A percentile compares a stretch with the other conserved stretches of the same genome.
phyloP scores from a whole-genome alignment of 2,329 filamentous ascomycete genomes.

The Exophiala calicioides region DNA sequence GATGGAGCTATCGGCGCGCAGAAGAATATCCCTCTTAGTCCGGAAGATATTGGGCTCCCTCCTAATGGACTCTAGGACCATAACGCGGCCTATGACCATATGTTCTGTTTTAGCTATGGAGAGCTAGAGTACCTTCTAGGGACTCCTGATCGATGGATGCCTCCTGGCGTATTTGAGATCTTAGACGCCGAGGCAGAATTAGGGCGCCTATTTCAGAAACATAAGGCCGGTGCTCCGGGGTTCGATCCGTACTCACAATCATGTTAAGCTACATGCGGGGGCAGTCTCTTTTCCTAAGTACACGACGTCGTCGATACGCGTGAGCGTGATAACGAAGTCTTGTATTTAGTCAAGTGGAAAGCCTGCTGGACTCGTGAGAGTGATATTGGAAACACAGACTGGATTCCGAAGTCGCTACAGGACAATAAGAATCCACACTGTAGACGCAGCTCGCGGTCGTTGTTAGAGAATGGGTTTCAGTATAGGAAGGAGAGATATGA shows the following conservation, averaged over 20 bases:
- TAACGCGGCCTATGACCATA: conserved; percentile 4
- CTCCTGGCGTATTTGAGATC: conserved; percentile 6
- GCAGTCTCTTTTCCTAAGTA: conserved; percentile 1
- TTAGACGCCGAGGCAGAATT: conserved; percentile 4
- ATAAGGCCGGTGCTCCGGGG: conserved; percentile 2
- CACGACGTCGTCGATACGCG: conserved; percentile 1
- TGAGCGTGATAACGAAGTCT: not conserved
- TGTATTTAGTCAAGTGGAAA: conserved; percentile 1
- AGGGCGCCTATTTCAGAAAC: conserved; percentile 3
- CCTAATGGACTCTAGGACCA: conserved; percentile 12
- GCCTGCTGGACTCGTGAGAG: conserved; percentile 7
- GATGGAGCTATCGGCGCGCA: no score
- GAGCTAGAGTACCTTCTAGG: conserved; percentile 15
- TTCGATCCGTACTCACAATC: conserved; percentile 5
- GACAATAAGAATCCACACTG: not conserved
- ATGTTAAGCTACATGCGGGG: conserved; percentile 1
- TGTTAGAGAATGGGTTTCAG: not conserved
- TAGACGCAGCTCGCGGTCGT: conserved; percentile 1
- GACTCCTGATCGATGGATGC: conserved; percentile 14
- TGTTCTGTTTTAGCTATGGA: conserved; percentile 9
- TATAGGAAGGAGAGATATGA: not conserved
- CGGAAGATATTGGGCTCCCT: conserved; percentile 8
- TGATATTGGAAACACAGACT: not conserved
- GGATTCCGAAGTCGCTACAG: conserved; percentile 1
- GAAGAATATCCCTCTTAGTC: not conserved